A percentile compares a stretch with the other conserved stretches of the same genome.
These are phyloP conservation scores for Tulasnella sp. DNA, from an alignment of 768 basidiomycete species.

Conservation along the genomic window DNA sequence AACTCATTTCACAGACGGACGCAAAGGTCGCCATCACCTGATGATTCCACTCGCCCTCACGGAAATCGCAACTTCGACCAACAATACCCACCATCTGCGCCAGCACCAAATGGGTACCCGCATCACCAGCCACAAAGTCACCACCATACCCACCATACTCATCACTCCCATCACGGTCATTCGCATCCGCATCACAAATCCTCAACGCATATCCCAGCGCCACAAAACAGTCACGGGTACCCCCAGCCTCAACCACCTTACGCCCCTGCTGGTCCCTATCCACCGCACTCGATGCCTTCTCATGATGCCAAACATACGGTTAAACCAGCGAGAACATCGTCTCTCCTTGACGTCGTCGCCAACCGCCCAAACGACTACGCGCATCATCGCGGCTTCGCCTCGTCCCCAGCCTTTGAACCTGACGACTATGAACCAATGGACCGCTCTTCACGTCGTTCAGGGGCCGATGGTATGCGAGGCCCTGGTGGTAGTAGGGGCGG, in stretches of 20 bases:
- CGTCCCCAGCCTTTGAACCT: slow-evolving; percentile 27
- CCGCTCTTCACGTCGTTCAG: neutral
- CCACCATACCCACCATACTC: neutral
- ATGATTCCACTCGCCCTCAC: neutral
- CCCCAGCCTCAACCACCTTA: neutral
- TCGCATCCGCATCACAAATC: slow-evolving; percentile 8
- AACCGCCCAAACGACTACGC: slow-evolving; percentile 23
- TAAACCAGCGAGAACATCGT: slow-evolving; percentile 23
- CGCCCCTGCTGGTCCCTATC: neutral
- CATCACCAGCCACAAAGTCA: neutral
- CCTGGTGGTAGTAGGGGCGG: neutral
- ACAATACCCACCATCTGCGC: neutral
- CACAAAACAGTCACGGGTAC: neutral
- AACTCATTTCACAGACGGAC: neutral
- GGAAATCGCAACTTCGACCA: slow-evolving; percentile 15
- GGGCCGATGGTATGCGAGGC: neutral
- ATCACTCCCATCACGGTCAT: neutral
- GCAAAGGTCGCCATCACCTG: slow-evolving; percentile 20
- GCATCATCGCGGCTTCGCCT: neutral
- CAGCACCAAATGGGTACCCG: neutral
- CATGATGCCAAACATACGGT: neutral
- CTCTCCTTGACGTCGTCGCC: slow-evolving; percentile 30
- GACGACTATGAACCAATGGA: slow-evolving; percentile 29
- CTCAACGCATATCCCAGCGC: neutral
- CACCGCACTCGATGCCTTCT: neutral